Evolutionary conservation across 805 yeast species (phyloP), one percentile per base, ranked within the genome.

Genomic region (Ogataea naganishii): DNA sequence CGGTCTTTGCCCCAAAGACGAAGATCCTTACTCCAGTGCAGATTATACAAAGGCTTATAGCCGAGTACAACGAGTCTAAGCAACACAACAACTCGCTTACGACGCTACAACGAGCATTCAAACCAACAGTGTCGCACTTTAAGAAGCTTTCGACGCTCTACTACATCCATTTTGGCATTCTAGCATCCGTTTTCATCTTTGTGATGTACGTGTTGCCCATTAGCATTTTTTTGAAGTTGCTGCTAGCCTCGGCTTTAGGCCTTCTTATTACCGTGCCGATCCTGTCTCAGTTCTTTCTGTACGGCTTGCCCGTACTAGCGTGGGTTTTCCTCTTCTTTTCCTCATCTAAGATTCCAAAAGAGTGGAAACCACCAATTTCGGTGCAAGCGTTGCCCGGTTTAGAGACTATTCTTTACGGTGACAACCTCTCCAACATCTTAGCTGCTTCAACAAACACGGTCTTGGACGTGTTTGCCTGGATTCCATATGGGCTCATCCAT

Each of bases 341-440:
- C 16, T 75, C 86, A 25, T 69, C 82, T 11, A 77, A 74, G 43
- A 78, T 88, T 43, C 83, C 94, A 7, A 66, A 75, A 4, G 53
- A 60, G 4, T 74, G 79, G 69, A 76, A 89, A 49, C 95, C 96
- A 4, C 80, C 86, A n/a, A 89, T 88, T 40, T 72, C 77, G 27
- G 96, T 88, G 33, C 78, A 88, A 42, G 78, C 83, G 14, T 66
- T 88, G 28, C 96, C 97, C 0, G 92, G 94, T 3, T 65, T 86
- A 60, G 97, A 88, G 54, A 84, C 96, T 23, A 80, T 88, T 33
- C 60, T 89, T 35, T 88, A 85, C 49, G 96, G 96, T 30, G 95
- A 88, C 46, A 82, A 89, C 56, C 64, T 89, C 45, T 76, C 88
- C 31, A 82, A 80, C 43, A 75, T 88, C 15, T 66, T 86, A 45